Conservation (phyloP, 2,329 filamentous ascomycete genomes). For the Ophiostoma angusticollis region DNA sequence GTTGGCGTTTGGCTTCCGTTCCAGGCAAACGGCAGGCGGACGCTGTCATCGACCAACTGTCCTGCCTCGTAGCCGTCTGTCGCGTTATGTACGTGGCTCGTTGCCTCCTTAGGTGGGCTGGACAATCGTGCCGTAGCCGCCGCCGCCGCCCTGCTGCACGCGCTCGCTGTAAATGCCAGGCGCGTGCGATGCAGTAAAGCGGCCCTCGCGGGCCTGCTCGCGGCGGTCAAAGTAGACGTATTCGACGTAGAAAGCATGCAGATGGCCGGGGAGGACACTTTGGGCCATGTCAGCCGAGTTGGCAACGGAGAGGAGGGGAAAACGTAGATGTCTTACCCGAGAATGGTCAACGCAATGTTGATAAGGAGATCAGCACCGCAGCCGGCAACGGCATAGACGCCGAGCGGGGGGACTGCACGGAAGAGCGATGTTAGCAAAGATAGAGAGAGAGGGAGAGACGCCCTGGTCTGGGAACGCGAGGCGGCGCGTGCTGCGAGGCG, state of each 20-base stretch:
- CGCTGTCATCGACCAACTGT: too few relatives aligned
- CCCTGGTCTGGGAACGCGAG: too few relatives aligned
- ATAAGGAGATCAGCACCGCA: conserved; percentile 53
- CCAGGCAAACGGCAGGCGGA: too few relatives aligned
- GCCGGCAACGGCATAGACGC: conserved; percentile 50
- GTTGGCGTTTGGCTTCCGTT: too few relatives aligned
- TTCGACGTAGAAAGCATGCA: conserved; percentile 70
- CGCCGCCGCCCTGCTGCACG: conserved; percentile 58
- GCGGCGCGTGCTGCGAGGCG: too few relatives aligned
- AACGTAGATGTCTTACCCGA: conserved; percentile 37
- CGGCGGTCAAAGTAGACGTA: conserved; percentile 71
- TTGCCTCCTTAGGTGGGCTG: conserved; percentile 11
- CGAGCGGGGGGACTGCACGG: conserved; percentile 49
- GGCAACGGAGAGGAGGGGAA: background rate
- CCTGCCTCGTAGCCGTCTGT: too few relatives aligned
- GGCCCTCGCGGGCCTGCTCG: conserved; percentile 48
- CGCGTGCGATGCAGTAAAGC: conserved; percentile 39
- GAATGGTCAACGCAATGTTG: conserved; percentile 53
- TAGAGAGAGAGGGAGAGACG: background rate
- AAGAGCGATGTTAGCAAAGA: background rate
- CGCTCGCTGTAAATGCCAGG: conserved; percentile 60
- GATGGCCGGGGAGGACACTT: conserved; percentile 63
- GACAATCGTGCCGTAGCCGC: conserved; percentile 27
- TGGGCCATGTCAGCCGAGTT: background rate
- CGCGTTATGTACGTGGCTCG: too few relatives aligned